Base-by-base conservation (phyloP, 1,284 basidiomycete species). In the Somion occarium region DNA sequence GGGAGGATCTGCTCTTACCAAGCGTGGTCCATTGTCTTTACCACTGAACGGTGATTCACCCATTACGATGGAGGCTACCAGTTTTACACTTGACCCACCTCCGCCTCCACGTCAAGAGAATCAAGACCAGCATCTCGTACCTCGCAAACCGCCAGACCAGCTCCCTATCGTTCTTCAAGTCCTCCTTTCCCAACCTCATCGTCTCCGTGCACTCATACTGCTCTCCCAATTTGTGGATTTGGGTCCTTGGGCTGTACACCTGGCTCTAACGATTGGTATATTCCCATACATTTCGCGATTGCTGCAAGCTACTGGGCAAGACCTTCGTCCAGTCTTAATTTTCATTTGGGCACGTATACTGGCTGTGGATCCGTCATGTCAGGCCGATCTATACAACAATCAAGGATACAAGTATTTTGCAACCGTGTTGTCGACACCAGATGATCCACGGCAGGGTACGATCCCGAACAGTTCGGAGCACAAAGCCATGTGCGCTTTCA, bases 321-420 rank as follows among this genome's bases (percentile, higher is more conserved):
- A 99, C 64, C 80, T 99, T 25, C 90, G 94, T 47, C 96, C 97
- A 0, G 95, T 99, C n/a, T 78, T 99, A 26, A 98, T 99, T 59
- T 99, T 98, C 73, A 98, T 99, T 56, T 99, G 97, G 97, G 92
- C 96, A 1, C 82, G 96, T 15, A 98, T 99, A 54, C 80, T 98
- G 20, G 96, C 96, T 1, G 94, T 98, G 25, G 97, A 98, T 67
- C 85, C 88, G 5, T 85, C 87, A 19, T 97, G 97, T 54, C 96
- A 98, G 66, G 80, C 86, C 42, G 96, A 99, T 63, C 73, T 99
- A 4, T 83, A 91, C 58, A 91, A 89, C 53, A 92, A 88, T 50
- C 81, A 84, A 53, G 92, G 91, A 0, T 94, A 88, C 74, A 85
- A 85, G 59, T 97, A 97, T 66, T 98, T 98, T 62, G 85, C 92